phyloP scores from a whole-genome alignment of 2,329 filamentous ascomycete species.

The Alternaria viburni region DNA sequence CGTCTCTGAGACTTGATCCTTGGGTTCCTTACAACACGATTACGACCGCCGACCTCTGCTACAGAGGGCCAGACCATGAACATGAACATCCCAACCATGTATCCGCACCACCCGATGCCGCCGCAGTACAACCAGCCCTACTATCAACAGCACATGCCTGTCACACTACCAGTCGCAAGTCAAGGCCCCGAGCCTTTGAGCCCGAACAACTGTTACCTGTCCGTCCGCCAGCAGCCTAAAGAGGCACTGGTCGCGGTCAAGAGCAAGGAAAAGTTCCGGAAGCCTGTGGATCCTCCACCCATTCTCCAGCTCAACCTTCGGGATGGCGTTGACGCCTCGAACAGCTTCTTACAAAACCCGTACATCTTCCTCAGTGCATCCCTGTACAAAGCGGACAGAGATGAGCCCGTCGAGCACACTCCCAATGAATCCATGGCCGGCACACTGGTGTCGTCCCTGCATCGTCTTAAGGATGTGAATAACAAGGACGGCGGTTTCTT shows the following conservation, averaged over 20 bases:
- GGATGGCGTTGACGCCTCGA: slow-evolving; percentile 58
- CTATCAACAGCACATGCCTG: not conserved
- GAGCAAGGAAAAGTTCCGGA: slow-evolving; percentile 82
- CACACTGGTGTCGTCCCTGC: slow-evolving; percentile 78
- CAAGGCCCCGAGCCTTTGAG: not conserved
- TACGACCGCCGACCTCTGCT: not conserved
- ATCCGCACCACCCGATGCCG: not conserved
- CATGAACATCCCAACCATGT: not conserved
- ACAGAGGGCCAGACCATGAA: not conserved
- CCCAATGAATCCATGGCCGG: slow-evolving; percentile 65
- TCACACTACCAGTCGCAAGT: not conserved
- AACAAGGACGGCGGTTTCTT: slow-evolving; percentile 85
- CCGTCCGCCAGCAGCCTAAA: slow-evolving; percentile 69
- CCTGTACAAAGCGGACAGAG: slow-evolving; percentile 57
- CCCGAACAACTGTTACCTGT: not conserved
- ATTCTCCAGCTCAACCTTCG: slow-evolving; percentile 74
- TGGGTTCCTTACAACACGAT: not conserved
- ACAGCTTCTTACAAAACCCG: slow-evolving; percentile 70
- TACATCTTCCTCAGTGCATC: slow-evolving; percentile 68
- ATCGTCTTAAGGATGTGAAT: slow-evolving; percentile 78
- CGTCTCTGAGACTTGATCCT: not conserved
- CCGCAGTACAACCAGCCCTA: not conserved
- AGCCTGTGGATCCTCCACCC: slow-evolving; percentile 86
- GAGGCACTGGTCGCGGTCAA: slow-evolving; percentile 69
- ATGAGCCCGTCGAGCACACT: slow-evolving; percentile 53